A percentile compares a stretch with the other conserved stretches of the same genome.
Conservation (phyloP, 2,329 filamentous ascomycete species). For the Fusarium sp. region DNA sequence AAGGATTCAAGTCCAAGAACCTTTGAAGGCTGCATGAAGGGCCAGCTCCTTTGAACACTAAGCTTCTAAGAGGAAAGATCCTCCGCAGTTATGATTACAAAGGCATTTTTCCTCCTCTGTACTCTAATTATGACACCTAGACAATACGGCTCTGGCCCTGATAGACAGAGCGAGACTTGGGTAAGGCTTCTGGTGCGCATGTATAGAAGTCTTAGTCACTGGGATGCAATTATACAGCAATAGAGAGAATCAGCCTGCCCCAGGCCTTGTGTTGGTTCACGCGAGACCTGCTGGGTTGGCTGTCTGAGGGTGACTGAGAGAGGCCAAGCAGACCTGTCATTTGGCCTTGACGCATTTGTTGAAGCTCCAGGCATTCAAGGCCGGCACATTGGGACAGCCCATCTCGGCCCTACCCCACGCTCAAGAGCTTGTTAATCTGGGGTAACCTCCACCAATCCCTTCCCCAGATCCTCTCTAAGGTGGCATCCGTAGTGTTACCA, state of each 20-base stretch:
- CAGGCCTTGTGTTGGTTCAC: background rate
- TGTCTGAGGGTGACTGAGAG: background rate
- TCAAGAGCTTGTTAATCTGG: background rate
- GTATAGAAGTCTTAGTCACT: background rate
- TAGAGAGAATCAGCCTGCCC: no score
- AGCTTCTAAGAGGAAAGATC: background rate
- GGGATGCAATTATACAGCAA: no score
- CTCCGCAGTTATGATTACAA: background rate
- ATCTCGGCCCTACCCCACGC: background rate
- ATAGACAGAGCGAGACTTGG: background rate
- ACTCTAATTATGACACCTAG: background rate
- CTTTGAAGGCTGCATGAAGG: background rate
- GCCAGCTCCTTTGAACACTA: background rate
- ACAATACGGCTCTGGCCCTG: no score
- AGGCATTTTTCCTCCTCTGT: background rate
- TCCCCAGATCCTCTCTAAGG: background rate
- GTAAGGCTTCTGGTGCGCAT: background rate
- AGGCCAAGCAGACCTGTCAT: background rate
- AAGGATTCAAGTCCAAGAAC: background rate
- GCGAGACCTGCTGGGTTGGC: background rate
- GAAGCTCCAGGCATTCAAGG: background rate
- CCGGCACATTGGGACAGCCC: no score
- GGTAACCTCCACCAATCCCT: background rate
- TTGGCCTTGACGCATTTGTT: background rate
- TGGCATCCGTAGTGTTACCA: background rate